Conservation (phyloP, 179 eudicot genomes). For the Beta macrorhiza region DNA sequence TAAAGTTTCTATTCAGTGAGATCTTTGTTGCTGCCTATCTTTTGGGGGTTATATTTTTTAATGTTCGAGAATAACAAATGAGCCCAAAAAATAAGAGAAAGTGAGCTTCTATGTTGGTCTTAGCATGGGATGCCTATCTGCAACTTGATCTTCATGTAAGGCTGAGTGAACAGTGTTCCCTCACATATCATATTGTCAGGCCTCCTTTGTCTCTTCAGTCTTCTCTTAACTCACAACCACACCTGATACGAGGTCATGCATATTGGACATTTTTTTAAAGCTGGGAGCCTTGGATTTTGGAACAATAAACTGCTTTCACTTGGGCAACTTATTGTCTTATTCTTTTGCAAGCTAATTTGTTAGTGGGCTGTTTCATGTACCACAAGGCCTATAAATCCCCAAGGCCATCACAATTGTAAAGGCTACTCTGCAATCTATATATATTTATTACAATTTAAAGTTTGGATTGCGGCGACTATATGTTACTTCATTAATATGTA, state of each 20-base stretch:
- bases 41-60: not conserved
- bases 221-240: not conserved
- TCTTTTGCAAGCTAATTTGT: not conserved
- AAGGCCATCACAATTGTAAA: not conserved
- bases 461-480: not conserved
- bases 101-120: not conserved
- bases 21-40: not conserved
- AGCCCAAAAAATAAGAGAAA: not conserved
- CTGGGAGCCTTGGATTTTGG: not conserved
- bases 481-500: not conserved
- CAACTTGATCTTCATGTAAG: not conserved
- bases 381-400: not conserved
- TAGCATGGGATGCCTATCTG: not conserved
- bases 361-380: not conserved
- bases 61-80: not conserved
- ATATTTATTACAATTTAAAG: not conserved
- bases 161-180: not conserved
- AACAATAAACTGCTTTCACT: not conserved
- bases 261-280: not conserved
- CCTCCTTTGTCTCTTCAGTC: not conserved
- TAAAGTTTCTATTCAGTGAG: slow-evolving; percentile 12
- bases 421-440: not conserved
- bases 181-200: not conserved
- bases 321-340: not conserved
- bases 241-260: not conserved